Conservation (phyloP, 257 asterid genomes). For the Solanum habrochaites region DNA sequence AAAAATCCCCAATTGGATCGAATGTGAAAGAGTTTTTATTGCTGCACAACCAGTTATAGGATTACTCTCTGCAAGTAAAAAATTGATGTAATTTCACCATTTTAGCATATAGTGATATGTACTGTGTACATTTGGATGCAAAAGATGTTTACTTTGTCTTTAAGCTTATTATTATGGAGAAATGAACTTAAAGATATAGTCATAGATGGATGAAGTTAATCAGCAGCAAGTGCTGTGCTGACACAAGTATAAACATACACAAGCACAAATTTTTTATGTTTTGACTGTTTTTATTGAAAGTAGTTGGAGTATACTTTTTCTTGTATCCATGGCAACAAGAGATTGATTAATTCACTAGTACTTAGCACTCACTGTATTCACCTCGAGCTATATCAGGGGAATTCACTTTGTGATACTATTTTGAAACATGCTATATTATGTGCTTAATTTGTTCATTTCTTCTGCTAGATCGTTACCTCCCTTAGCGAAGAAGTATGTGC, state of each 20-base stretch:
- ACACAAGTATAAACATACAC: background rate
- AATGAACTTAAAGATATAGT: background rate
- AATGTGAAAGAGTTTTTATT: background rate
- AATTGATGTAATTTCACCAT: background rate
- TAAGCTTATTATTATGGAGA: background rate
- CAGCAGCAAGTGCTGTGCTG: background rate
- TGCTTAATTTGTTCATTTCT: background rate
- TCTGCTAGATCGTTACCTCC: constrained; percentile 77
- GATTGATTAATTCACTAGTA: background rate
- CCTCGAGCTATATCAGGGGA: background rate
- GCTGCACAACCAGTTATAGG: background rate
- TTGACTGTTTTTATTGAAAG: background rate
- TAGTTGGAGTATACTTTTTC: background rate
- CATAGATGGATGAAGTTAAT: background rate
- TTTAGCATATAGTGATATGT: background rate
- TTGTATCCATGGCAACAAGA: background rate
- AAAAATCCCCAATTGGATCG: background rate
- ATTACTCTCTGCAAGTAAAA: background rate
- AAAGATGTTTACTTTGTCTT: background rate
- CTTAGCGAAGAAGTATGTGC: constrained; percentile 82
- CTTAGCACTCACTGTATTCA: background rate
- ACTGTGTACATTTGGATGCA: background rate
- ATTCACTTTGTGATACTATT: background rate
- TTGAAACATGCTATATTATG: background rate
- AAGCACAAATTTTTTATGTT: background rate